A percentile compares a stretch with the other conserved stretches of the same genome.
Conservation (phyloP, 257 asterid species). For the Ilex asprella region DNA sequence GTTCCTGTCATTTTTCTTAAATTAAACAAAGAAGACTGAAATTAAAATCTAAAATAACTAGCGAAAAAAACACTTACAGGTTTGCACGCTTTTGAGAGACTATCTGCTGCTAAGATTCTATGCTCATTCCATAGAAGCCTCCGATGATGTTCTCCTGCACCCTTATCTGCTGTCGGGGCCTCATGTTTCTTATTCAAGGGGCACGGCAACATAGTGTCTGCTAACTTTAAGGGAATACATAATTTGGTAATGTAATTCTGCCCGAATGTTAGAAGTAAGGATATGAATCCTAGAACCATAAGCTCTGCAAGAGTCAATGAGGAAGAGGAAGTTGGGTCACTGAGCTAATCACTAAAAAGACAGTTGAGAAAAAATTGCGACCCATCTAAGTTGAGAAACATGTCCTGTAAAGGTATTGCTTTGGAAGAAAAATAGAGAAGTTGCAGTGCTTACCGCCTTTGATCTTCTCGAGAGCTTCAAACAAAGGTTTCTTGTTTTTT, state of each 20-base stretch:
- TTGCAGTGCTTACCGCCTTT: conserved; percentile 53
- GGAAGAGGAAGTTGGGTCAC: neutral
- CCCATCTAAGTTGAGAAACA: neutral
- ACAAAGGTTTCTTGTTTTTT: conserved; percentile 55
- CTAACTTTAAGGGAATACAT: conserved; percentile 52
- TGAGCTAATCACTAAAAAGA: neutral
- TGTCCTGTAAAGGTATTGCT: neutral
- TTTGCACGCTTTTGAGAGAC: conserved; percentile 32
- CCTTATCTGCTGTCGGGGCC: neutral
- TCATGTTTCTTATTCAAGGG: conserved; percentile 5
- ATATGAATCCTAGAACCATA: conserved; percentile 94
- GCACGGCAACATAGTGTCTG: conserved; percentile 79
- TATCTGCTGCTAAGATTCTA: conserved; percentile 42
- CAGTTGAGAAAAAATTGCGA: neutral
- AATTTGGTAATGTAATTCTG: conserved; percentile 70
- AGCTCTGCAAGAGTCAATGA: conserved; percentile 50
- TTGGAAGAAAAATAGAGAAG: neutral
- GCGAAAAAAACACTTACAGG: conserved; percentile 19
- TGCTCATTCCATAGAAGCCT: conserved; percentile 53
- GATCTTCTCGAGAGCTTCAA: conserved; percentile 90
- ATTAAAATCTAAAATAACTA: neutral
- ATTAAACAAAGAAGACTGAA: neutral
- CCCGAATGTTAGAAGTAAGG: conserved; percentile 76
- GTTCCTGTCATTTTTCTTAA: no score
- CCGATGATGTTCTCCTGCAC: conserved; percentile 30